Evolutionary conservation across 2,329 filamentous ascomycete species (phyloP).

Genomic region (Colletotrichum paranaense): DNA sequence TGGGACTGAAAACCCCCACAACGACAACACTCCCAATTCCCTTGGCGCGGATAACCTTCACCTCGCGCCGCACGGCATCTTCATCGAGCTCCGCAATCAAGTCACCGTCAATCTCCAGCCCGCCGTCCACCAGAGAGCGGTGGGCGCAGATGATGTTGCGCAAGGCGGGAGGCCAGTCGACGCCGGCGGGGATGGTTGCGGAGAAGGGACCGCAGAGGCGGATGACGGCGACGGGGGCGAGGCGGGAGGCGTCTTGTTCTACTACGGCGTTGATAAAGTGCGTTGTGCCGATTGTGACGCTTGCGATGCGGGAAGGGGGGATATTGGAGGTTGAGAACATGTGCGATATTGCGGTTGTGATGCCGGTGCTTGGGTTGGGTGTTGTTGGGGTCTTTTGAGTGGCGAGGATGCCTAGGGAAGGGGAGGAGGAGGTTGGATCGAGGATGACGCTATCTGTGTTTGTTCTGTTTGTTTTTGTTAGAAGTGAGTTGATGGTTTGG

Average conservation of each 20-base stretch:
- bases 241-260: conserved; percentile 59
- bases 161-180: conserved; percentile 64
- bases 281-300: conserved; percentile 65
- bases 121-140: conserved; percentile 58
- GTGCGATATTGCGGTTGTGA: conserved; percentile 52
- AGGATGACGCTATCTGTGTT: conserved; percentile 65
- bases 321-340: conserved; percentile 52
- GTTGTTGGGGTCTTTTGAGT: conserved; percentile 59
- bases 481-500: neutral
- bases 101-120: conserved; percentile 62
- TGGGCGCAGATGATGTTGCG: conserved; percentile 58
- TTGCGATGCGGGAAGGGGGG: conserved; percentile 52
- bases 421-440: conserved; percentile 50
- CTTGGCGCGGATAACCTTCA: conserved; percentile 57
- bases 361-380: conserved; percentile 57
- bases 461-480: conserved; percentile 45
- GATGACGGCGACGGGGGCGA: conserved; percentile 63
- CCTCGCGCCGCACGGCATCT: conserved; percentile 51
- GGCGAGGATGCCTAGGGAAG: conserved; percentile 56
- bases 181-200: conserved; percentile 58
- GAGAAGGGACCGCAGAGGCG: conserved; percentile 65
- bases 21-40: conserved; percentile 60
- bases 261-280: conserved; percentile 70
- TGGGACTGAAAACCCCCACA: conserved; percentile 62
- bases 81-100: conserved; percentile 58